A percentile compares a stretch with the other conserved stretches of the same genome.
Conservation (phyloP, 2,329 filamentous ascomycete species). For the Pestalotiopsis sp. region DNA sequence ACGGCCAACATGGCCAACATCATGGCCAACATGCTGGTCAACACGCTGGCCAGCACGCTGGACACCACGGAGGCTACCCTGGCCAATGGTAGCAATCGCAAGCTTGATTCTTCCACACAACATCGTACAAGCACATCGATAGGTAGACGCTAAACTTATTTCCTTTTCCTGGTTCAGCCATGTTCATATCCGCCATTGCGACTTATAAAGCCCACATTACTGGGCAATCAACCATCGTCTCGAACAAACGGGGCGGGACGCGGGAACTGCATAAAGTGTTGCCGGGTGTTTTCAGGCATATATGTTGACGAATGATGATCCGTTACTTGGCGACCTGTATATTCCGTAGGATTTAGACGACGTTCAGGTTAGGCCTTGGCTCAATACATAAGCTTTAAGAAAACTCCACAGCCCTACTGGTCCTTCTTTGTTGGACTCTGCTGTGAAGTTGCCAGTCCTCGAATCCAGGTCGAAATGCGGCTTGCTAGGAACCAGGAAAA, state of each 20-base stretch:
- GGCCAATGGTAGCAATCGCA: constrained; percentile 26
- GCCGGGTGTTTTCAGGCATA: neutral
- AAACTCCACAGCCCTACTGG: constrained; percentile 27
- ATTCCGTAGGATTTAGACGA: constrained; percentile 11
- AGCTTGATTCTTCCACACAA: neutral
- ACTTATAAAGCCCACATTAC: neutral
- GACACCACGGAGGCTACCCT: constrained; percentile 36
- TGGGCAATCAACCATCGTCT: neutral
- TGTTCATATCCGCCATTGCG: constrained; percentile 1
- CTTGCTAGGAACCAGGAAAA: constrained; percentile 46
- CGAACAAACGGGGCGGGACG: neutral
- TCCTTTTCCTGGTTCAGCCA: constrained; percentile 3
- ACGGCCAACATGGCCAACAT: constrained; percentile 28
- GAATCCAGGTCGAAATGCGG: constrained; percentile 35
- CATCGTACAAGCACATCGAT: constrained; percentile 5
- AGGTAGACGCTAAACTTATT: constrained; percentile 6
- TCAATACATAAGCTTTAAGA: constrained; percentile 1
- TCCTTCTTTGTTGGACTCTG: constrained; percentile 38
- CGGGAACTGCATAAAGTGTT: constrained; percentile 3
- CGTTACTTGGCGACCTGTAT: neutral
- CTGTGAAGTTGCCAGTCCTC: constrained; percentile 26
- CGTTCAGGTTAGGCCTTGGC: neutral
- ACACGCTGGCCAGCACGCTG: constrained; percentile 21
- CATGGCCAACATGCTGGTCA: constrained; percentile 35
- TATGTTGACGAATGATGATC: constrained; percentile 8